phyloP scores from a whole-genome alignment of 2,329 filamentous ascomycete species.

The Aspergillus tamarii region DNA sequence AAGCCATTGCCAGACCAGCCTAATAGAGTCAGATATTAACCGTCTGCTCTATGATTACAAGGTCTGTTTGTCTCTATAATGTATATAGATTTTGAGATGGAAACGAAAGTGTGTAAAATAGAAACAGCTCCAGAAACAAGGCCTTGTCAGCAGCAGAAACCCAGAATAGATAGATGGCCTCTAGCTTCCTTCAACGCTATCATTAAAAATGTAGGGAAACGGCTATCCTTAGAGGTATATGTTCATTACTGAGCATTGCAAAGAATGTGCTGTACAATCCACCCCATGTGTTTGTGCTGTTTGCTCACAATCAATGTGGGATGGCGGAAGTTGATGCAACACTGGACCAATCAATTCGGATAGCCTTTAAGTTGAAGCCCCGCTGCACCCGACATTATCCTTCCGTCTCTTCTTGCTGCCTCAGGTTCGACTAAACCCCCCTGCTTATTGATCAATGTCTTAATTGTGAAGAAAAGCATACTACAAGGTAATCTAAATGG shows the following conservation, averaged over 20 bases:
- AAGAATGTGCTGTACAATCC: conserved; percentile 5
- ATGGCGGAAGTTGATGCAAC: conserved; percentile 12
- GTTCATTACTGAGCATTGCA: neutral
- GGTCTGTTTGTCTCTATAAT: neutral
- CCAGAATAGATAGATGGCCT: neutral
- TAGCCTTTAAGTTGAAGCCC: too few species aligned
- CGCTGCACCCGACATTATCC: neutral
- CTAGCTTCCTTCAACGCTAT: neutral
- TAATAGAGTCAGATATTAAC: neutral
- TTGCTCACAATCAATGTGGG: conserved; percentile 18
- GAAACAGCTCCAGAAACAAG: neutral
- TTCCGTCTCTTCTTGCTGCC: neutral
- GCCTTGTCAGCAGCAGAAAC: neutral
- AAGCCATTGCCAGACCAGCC: conserved; percentile 9
- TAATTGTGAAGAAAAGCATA: neutral
- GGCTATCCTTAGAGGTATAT: neutral
- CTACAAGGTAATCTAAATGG: neutral
- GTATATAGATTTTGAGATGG: conserved; percentile 1
- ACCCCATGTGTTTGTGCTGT: conserved; percentile 29
- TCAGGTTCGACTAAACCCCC: neutral
- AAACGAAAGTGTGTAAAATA: neutral
- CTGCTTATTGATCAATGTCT: neutral
- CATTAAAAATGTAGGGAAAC: neutral
- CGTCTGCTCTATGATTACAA: neutral
- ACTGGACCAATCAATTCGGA: conserved; percentile 5